Conservation (phyloP, 2,329 filamentous ascomycete species). For the Colletotrichum sp. region DNA sequence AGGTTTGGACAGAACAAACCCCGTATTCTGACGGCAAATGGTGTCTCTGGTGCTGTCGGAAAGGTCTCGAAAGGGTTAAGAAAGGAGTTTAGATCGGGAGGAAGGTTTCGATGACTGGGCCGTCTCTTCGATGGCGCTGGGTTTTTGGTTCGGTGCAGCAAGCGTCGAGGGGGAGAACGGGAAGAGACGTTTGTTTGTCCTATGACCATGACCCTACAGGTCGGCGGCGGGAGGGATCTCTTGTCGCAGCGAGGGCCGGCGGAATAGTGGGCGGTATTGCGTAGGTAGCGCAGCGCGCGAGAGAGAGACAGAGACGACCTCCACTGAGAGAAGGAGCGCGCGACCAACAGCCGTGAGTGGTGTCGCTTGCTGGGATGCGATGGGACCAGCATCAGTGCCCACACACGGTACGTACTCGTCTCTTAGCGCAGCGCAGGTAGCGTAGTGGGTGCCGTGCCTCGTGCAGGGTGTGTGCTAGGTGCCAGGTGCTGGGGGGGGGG, state of each 20-base stretch:
- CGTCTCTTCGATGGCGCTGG: not conserved
- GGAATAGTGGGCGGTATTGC: slow-evolving; percentile 15
- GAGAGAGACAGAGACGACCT: not conserved
- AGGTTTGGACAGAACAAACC: not conserved
- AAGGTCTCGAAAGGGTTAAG: not conserved
- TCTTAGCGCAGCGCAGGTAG: not conserved
- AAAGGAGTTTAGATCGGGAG: not conserved
- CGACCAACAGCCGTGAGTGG: slow-evolving; percentile 1
- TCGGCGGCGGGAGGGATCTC: slow-evolving; percentile 16
- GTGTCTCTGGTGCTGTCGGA: not conserved
- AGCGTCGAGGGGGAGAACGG: slow-evolving; percentile 1
- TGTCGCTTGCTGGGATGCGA: slow-evolving; percentile 4
- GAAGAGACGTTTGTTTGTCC: not conserved
- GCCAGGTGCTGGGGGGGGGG: slow-evolving; percentile 11
- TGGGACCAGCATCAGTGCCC: not conserved
- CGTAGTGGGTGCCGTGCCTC: slow-evolving; percentile 5
- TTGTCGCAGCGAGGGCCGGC: slow-evolving; percentile 15
- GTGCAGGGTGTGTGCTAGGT: not conserved
- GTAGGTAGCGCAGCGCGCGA: not conserved
- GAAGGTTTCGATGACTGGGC: slow-evolving; percentile 2
- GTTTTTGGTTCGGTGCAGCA: not conserved
- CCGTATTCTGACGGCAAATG: not conserved
- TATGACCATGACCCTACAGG: not conserved
- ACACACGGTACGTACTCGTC: not conserved
- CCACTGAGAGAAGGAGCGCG: not conserved